phyloP scores from a whole-genome alignment of 179 eudicot species.

The Amaranthus tricolor region DNA sequence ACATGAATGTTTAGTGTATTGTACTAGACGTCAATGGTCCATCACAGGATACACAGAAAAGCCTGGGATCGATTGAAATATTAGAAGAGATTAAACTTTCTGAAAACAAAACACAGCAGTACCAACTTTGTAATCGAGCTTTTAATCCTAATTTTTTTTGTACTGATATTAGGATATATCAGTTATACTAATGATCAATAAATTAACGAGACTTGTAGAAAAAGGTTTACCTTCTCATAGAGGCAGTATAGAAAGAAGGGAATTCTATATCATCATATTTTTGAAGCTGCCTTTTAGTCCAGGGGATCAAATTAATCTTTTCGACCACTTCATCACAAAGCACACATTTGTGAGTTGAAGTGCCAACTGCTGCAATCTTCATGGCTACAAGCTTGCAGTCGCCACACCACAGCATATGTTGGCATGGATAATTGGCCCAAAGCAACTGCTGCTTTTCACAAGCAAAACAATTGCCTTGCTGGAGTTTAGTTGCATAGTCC shows the following conservation, averaged over 20 bases:
- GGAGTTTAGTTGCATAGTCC: conserved; percentile 33
- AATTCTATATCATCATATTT: conserved; percentile 24
- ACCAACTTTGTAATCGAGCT: too few relatives aligned
- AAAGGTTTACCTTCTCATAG: conserved; percentile 23
- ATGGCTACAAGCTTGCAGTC: conserved; percentile 35
- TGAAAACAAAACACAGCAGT: too few relatives aligned
- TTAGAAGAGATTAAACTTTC: too few relatives aligned
- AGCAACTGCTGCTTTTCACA: conserved; percentile 32
- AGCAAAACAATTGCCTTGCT: conserved; percentile 33
- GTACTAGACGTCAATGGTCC: too few relatives aligned
- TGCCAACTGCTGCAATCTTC: conserved; percentile 32
- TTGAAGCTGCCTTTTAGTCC: conserved; percentile 23
- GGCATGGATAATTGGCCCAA: conserved; percentile 46
- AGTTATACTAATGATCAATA: too few relatives aligned
- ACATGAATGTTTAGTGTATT: too few relatives aligned
- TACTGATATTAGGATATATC: too few relatives aligned
- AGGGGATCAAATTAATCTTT: conserved; percentile 27
- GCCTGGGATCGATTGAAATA: too few relatives aligned
- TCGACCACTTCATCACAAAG: conserved; percentile 35
- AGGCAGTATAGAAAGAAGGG: conserved; percentile 26
- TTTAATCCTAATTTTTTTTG: too few relatives aligned
- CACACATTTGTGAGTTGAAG: conserved; percentile 34
- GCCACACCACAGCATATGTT: conserved; percentile 38
- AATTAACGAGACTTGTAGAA: too few relatives aligned
- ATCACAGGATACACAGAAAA: too few relatives aligned